Evolutionary conservation across 1,284 basidiomycete species (phyloP).

Genomic region (Heterobasidion annosum): DNA sequence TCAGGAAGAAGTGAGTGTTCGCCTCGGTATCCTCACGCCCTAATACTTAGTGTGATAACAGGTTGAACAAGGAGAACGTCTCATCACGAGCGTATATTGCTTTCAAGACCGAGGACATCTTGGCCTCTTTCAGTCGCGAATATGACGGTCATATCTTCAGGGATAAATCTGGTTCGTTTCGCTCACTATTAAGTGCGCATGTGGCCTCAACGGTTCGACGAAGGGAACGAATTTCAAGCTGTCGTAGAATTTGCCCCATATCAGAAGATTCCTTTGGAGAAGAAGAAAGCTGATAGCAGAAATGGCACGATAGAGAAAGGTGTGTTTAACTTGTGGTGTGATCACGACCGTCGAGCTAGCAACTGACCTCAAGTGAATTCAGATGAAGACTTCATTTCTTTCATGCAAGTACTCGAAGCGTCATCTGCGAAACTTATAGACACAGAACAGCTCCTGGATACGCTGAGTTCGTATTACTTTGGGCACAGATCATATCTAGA

Average conservation of each 20-base stretch:
- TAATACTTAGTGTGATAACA: constrained; percentile 15
- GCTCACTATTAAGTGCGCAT: background rate
- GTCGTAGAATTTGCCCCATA: constrained; percentile 93
- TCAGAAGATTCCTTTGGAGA: constrained; percentile 74
- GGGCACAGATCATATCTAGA: constrained; percentile 4
- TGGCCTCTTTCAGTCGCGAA: constrained; percentile 72
- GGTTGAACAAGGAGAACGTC: constrained; percentile 73
- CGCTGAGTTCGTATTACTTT: constrained; percentile 40
- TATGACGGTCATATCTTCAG: constrained; percentile 92
- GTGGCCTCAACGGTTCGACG: background rate
- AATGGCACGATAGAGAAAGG: constrained; percentile 76
- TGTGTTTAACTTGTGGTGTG: constrained; percentile 14
- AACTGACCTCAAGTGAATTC: background rate
- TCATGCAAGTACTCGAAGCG: constrained; percentile 57
- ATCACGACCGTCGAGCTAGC: background rate
- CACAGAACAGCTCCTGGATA: constrained; percentile 44
- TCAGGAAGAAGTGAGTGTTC: constrained; percentile 56
- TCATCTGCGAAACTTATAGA: constrained; percentile 37
- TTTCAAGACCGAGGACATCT: constrained; percentile 67
- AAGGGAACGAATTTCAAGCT: constrained; percentile 82
- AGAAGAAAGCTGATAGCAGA: constrained; percentile 63
- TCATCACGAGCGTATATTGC: constrained; percentile 89
- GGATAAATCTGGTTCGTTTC: constrained; percentile 77
- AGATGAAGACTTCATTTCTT: constrained; percentile 54
- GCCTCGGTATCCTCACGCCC: background rate